phyloP scores from a whole-genome alignment of 495 filamentous ascomycete species.

The Talaromyces adpressus region DNA sequence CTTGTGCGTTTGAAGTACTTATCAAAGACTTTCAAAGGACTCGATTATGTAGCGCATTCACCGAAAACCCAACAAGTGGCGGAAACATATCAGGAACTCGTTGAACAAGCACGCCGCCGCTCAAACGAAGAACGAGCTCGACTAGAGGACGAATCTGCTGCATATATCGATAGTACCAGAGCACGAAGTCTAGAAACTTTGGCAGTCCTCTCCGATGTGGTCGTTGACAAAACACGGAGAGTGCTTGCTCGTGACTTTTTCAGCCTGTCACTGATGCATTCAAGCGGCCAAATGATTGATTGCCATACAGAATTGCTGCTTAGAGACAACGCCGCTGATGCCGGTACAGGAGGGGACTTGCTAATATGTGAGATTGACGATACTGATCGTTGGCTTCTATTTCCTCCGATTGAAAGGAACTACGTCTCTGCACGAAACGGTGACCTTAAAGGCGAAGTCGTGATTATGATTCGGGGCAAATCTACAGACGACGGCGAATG shows the following conservation, averaged over 20 bases:
- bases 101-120: conserved; percentile 67
- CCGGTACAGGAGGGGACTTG: conserved; percentile 61
- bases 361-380: conserved; percentile 83
- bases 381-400: conserved; percentile 75
- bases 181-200: conserved; percentile 73
- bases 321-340: conserved; percentile 63
- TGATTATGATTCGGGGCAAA: conserved; percentile 70
- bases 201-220: conserved; percentile 58
- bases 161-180: conserved; percentile 70
- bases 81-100: conserved; percentile 58
- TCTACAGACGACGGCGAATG: conserved; percentile 47
- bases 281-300: conserved; percentile 79
- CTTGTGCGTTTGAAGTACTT: conserved; percentile 85
- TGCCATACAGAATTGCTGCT: conserved; percentile 85
- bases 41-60: conserved; percentile 50
- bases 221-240: conserved; percentile 61
- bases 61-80: conserved; percentile 50
- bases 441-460: conserved; percentile 59
- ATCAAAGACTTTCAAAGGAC: conserved; percentile 71
- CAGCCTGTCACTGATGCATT: conserved; percentile 76
- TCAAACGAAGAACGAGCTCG: conserved; percentile 80
- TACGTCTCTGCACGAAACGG: conserved; percentile 75
- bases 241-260: conserved; percentile 88
- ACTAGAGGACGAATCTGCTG: conserved; percentile 84
- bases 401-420: conserved; percentile 66